phyloP scores from a whole-genome alignment of 371 early-diverging fungal species.

The Neoconidiobolus thromboides region DNA sequence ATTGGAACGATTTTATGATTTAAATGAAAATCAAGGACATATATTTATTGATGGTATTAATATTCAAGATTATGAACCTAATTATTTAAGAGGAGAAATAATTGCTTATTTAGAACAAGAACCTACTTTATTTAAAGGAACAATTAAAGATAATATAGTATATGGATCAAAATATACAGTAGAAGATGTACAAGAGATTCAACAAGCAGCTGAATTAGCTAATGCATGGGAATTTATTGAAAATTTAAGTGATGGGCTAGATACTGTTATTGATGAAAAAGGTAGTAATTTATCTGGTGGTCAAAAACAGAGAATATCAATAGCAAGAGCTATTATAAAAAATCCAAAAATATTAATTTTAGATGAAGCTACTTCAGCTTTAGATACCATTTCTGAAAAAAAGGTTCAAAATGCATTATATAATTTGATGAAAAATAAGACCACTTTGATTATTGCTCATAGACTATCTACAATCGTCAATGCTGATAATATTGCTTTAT shows the following conservation, averaged over 20 bases:
- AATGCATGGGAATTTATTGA: constrained; percentile 43
- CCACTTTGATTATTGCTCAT: constrained; percentile 33
- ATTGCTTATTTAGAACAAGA: constrained; percentile 62
- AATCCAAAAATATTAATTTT: constrained; percentile 56
- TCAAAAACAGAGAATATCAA: constrained; percentile 54
- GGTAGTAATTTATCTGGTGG: constrained; percentile 60
- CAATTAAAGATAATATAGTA: constrained; percentile 59
- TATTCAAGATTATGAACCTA: constrained; percentile 26
- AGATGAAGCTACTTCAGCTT: constrained; percentile 85
- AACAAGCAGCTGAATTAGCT: constrained; percentile 32
- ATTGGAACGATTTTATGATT: constrained; percentile 45
- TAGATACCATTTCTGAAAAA: constrained; percentile 63
- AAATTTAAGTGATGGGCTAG: constrained; percentile 34
- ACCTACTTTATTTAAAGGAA: constrained; percentile 61
- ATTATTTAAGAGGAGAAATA: constrained; percentile 36
- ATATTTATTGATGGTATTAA: constrained; percentile 36
- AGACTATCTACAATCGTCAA: constrained; percentile 45
- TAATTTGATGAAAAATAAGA: constrained; percentile 29
- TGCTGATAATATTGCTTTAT: constrained; percentile 39
- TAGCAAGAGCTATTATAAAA: constrained; percentile 38
- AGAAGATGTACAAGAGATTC: constrained; percentile 18
- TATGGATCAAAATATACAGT: constrained; percentile 36
- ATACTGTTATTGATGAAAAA: constrained; percentile 48
- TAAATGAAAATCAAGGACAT: constrained; percentile 18
- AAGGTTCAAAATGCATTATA: constrained; percentile 63